Evolutionary conservation across 164 flowering plant species (phyloP).

Genomic region (Warburgia ugandensis): DNA sequence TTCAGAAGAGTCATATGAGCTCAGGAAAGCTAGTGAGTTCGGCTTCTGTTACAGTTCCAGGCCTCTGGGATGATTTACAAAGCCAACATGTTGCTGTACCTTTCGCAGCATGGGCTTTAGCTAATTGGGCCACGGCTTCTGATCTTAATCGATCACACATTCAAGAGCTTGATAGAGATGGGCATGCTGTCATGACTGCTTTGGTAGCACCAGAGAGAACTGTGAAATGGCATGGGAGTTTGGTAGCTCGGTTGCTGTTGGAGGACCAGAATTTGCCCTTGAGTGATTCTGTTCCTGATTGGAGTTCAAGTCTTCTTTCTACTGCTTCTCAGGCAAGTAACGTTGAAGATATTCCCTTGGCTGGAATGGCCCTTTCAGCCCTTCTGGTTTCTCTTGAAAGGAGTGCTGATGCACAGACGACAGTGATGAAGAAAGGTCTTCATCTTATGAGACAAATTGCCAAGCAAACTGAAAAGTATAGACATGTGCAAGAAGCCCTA

Average conservation of each 20-base stretch:
- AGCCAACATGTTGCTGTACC: conserved; percentile 94
- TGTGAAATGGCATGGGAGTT: conserved; percentile 98
- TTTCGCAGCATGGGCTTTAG: conserved; percentile 98
- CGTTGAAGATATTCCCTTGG: conserved; percentile 68
- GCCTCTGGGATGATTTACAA: conserved; percentile 98
- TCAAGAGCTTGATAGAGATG: conserved; percentile 89
- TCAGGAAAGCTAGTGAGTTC: conserved; percentile 24
- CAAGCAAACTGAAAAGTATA: conserved; percentile 45
- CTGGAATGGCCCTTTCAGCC: conserved; percentile 76
- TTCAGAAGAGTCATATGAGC: conserved; percentile 32
- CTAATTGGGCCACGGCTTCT: conserved; percentile 95
- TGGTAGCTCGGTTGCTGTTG: conserved; percentile 71
- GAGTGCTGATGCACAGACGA: conserved; percentile 47
- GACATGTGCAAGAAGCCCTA: conserved; percentile 60
- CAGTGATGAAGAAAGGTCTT: conserved; percentile 78
- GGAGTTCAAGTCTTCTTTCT: conserved; percentile 83
- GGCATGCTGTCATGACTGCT: conserved; percentile 83
- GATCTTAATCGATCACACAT: conserved; percentile 68
- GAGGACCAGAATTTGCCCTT: conserved; percentile 69
- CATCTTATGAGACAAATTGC: conserved; percentile 70
- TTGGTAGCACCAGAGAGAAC: conserved; percentile 91
- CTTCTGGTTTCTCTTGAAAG: conserved; percentile 78
- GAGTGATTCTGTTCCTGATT: conserved; percentile 78
- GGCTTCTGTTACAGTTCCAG: conserved; percentile 67
- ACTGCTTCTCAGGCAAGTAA: conserved; percentile 74